Percentiles rank a stretch among this genome's conserved stretches.
phyloP scores from a whole-genome alignment of 768 basidiomycete genomes.

The Amanita rimosa region DNA sequence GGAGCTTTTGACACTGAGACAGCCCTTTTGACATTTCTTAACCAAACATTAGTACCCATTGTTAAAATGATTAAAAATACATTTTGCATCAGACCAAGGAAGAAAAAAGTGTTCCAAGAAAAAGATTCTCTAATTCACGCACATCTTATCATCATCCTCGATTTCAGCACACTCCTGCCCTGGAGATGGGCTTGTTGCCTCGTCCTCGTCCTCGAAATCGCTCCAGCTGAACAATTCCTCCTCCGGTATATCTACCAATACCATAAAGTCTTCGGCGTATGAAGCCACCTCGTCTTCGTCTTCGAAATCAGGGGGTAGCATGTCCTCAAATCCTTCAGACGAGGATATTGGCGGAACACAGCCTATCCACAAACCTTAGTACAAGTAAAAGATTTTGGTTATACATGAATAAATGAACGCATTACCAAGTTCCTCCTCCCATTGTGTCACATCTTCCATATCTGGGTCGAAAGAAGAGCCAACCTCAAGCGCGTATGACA shows the following conservation, averaged over 20 bases:
- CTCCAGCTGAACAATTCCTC: conserved; percentile 28
- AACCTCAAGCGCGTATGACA: conserved; percentile 58
- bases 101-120: background rate
- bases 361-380: background rate
- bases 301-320: conserved; percentile 33
- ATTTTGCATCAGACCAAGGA: background rate
- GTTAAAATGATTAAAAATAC: background rate
- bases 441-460: conserved; percentile 48
- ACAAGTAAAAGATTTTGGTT: too few species aligned
- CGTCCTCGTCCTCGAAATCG: conserved; percentile 18
- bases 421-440: conserved; percentile 41
- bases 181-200: background rate
- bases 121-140: conserved; percentile 12
- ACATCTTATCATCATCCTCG: conserved; percentile 22
- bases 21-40: background rate
- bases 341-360: conserved; percentile 4
- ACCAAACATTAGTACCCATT: background rate
- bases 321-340: conserved; percentile 10
- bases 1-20: background rate
- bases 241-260: conserved; percentile 29
- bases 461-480: conserved; percentile 72
- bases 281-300: conserved; percentile 48
- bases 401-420: background rate
- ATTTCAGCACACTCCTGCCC: conserved; percentile 4
- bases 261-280: conserved; percentile 44